Evolutionary conservation across 148 eudicot species (phyloP).

Genomic region (Vaccinium macrocarpon): DNA sequence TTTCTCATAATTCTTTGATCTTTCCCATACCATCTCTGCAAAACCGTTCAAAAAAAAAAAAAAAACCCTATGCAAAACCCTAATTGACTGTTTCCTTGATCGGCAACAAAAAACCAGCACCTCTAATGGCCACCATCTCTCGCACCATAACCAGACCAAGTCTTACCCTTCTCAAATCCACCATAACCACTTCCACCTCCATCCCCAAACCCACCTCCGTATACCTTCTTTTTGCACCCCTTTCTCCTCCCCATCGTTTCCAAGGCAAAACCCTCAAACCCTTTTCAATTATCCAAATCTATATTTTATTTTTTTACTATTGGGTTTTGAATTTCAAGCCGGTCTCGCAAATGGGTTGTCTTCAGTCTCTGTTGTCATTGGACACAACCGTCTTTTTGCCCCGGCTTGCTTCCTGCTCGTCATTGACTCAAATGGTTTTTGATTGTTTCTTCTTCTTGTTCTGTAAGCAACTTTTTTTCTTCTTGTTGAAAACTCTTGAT

Average conservation of each 20-base stretch:
- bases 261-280: constrained; percentile 28
- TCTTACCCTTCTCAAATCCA: constrained; percentile 50
- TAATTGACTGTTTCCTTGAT: too few species aligned
- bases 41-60: too few species aligned
- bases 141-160: constrained; percentile 55
- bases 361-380: constrained; percentile 74
- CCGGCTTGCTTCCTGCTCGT: constrained; percentile 72
- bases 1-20: too few species aligned
- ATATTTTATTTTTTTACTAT: constrained; percentile 22
- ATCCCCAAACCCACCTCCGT: constrained; percentile 18
- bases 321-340: constrained; percentile 49
- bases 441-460: constrained; percentile 48
- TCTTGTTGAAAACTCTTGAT: not conserved
- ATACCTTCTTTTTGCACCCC: constrained; percentile 29
- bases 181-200: constrained; percentile 39
- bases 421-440: constrained; percentile 65
- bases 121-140: constrained; percentile 53
- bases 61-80: too few species aligned
- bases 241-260: constrained; percentile 37
- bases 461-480: constrained; percentile 37
- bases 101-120: too few species aligned
- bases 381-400: constrained; percentile 73
- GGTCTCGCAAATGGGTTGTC: constrained; percentile 58
- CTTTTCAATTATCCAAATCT: constrained; percentile 7
- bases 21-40: too few species aligned